A percentile compares a stretch with the other conserved stretches of the same genome.
Evolutionary conservation across 164 flowering plant genomes (phyloP).

Genomic region (Tinospora cordifolia): DNA sequence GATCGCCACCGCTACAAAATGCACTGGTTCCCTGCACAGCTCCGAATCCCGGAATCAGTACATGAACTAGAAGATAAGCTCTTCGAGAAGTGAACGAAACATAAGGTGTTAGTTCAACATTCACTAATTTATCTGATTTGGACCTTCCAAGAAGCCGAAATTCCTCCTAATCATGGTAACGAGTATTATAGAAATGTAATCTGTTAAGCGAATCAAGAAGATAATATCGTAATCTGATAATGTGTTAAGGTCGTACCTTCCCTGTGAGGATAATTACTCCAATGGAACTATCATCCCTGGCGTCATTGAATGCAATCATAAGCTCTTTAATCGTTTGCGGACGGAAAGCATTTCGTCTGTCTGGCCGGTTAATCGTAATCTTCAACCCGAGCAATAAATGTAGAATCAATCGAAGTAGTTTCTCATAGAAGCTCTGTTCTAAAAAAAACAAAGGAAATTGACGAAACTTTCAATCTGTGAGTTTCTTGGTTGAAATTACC

Average conservation of each 20-base stretch:
- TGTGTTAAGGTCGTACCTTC: conserved; percentile 35
- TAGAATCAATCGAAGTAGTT: not conserved
- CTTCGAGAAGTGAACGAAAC: no score
- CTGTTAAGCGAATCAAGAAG: not conserved
- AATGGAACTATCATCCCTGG: conserved; percentile 72
- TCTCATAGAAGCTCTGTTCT: no score
- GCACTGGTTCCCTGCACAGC: conserved; percentile 71
- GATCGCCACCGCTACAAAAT: conserved; percentile 97
- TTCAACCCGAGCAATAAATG: conserved; percentile 16
- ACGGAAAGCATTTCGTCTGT: conserved; percentile 85
- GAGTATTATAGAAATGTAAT: not conserved
- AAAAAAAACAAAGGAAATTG: no score
- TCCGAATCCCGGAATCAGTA: not conserved
- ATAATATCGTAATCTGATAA: not conserved
- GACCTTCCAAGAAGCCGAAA: not conserved
- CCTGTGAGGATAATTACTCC: conserved; percentile 93
- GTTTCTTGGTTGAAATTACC: conserved; percentile 26
- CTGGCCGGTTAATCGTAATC: conserved; percentile 94
- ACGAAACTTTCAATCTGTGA: not conserved
- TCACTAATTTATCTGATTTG: not conserved
- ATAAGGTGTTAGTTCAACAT: not conserved
- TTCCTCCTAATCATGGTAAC: not conserved
- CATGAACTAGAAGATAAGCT: not conserved
- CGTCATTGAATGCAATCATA: conserved; percentile 76
- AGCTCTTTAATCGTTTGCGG: conserved; percentile 79